Percentiles rank a stretch among this genome's conserved stretches.
phyloP scores from a whole-genome alignment of 2,329 filamentous ascomycete genomes.

The Tolypocladium ophioglossoides region DNA sequence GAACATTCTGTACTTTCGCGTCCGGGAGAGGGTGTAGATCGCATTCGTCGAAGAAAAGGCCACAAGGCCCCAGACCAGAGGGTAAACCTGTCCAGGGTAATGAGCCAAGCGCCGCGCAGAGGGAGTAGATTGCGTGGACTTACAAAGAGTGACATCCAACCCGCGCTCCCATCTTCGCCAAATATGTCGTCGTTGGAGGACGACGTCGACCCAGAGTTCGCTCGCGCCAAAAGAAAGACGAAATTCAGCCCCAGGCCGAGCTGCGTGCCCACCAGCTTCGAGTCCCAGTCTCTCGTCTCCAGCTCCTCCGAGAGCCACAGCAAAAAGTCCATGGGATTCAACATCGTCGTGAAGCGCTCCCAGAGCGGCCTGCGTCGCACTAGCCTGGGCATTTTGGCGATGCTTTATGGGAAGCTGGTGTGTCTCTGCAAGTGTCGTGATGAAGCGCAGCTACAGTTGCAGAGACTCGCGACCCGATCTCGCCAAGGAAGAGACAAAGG shows the following conservation, averaged over 20 bases:
- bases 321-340: constrained; percentile 83
- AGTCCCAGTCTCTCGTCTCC: constrained; percentile 85
- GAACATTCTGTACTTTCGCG: constrained; percentile 83
- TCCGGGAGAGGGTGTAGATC: constrained; percentile 70
- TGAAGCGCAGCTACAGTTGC: not conserved
- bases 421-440: not conserved
- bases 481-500: not conserved
- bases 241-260: constrained; percentile 71
- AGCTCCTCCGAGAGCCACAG: constrained; percentile 90
- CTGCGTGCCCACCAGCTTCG: constrained; percentile 64
- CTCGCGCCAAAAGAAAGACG: constrained; percentile 69
- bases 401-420: not conserved
- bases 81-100: constrained; percentile 42
- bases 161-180: constrained; percentile 52
- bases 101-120: constrained; percentile 4
- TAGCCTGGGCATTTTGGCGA: constrained; percentile 54
- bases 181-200: constrained; percentile 71
- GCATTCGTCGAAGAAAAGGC: constrained; percentile 64
- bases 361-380: constrained; percentile 70
- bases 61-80: constrained; percentile 61
- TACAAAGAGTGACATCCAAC: constrained; percentile 53
- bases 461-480: not conserved
- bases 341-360: constrained; percentile 68
- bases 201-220: constrained; percentile 52
- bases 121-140: constrained; percentile 17